A percentile compares a stretch with the other conserved stretches of the same genome.
Evolutionary conservation across 331 rosid species (phyloP).

Genomic region (Pyracantha coccinea): DNA sequence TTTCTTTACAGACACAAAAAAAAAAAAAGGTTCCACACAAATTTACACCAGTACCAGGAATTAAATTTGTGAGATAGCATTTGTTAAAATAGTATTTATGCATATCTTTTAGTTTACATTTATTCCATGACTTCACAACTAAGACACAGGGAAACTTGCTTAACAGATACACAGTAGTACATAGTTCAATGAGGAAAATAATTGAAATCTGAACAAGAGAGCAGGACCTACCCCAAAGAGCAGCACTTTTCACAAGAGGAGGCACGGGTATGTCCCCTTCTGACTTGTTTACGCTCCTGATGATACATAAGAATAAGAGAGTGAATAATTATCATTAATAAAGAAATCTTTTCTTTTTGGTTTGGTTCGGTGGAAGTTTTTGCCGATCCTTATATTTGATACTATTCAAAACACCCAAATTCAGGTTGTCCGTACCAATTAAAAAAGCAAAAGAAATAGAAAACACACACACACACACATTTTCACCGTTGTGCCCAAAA

Average conservation of each 20-base stretch:
- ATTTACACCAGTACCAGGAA: background rate
- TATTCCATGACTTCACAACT: background rate
- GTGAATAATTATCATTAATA: background rate
- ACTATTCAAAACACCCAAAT: background rate
- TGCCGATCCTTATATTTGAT: background rate
- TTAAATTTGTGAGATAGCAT: background rate
- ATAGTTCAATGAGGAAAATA: background rate
- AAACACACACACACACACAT: too few species aligned
- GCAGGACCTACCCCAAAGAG: constrained; percentile 78
- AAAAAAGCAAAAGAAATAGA: too few species aligned
- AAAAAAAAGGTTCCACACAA: background rate
- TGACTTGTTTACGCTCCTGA: constrained; percentile 73
- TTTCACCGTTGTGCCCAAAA: background rate
- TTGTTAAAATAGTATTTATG: background rate
- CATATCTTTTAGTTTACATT: background rate
- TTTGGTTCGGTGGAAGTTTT: background rate
- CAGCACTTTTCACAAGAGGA: constrained; percentile 78
- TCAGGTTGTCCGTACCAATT: background rate
- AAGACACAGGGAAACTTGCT: background rate
- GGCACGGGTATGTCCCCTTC: constrained; percentile 80
- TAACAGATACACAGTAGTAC: background rate
- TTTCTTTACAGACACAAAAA: too few species aligned
- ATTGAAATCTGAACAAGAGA: constrained; percentile 1
- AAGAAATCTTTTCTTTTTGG: background rate
- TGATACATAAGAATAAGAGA: background rate